Conservation (phyloP, 2,329 filamentous ascomycete genomes). For the Pyrenochaeta sp. region DNA sequence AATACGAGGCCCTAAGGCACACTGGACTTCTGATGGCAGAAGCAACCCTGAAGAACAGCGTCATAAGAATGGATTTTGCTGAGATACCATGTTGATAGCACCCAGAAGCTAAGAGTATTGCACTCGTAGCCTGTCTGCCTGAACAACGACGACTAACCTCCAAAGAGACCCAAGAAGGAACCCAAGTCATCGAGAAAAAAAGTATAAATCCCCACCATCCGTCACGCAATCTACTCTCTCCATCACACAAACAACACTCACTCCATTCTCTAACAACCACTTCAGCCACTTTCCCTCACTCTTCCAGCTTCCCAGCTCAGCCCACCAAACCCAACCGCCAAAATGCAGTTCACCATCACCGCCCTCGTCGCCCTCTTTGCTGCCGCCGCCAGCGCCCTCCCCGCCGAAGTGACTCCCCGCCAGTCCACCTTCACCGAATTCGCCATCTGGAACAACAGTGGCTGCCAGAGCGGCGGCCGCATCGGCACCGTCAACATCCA, state of each 20-base stretch:
- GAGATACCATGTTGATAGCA: background rate
- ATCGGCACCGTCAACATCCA: conserved; percentile 1
- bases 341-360: conserved; percentile 44
- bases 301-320: background rate
- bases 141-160: background rate
- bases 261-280: background rate
- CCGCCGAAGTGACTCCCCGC: conserved; percentile 2
- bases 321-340: conserved; percentile 18
- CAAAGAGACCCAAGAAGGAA: too few relatives aligned
- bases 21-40: background rate
- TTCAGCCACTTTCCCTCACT: background rate
- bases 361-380: conserved; percentile 28
- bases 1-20: background rate
- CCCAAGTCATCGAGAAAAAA: too few relatives aligned
- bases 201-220: background rate
- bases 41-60: background rate
- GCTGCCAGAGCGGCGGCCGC: conserved; percentile 2
- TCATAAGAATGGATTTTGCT: background rate
- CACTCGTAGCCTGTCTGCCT: background rate
- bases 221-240: background rate
- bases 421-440: conserved; percentile 5
- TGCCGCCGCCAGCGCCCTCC: background rate
- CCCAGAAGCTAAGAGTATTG: background rate
- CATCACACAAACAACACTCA: background rate
- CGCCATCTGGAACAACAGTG: background rate